Evolutionary conservation across 352 stramenopile genomes (phyloP).

Genomic region (Peronospora belbahrii): DNA sequence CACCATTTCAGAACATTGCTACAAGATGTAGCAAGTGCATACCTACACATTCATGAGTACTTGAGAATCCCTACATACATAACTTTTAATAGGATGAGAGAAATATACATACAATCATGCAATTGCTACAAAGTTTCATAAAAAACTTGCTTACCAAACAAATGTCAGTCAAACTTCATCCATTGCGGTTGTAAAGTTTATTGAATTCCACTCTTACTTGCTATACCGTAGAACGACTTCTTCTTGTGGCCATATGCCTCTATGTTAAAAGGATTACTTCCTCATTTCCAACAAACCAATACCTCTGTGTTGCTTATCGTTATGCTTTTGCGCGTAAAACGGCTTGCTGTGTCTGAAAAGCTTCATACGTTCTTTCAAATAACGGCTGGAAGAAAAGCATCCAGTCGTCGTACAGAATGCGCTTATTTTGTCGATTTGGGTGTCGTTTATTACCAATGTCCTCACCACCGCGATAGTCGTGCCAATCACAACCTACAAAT

Average conservation of each 20-base stretch:
- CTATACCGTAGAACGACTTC: too few relatives aligned
- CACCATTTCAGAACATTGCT: conserved; percentile 19
- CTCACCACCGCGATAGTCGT: conserved; percentile 40
- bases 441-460: conserved; percentile 20
- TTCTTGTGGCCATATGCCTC: too few relatives aligned
- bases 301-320: neutral
- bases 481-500: conserved; percentile 58
- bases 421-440: conserved; percentile 42
- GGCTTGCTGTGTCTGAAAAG: conserved; percentile 15
- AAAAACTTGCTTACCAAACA: conserved; percentile 16
- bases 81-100: neutral
- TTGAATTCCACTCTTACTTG: too few relatives aligned
- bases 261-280: too few relatives aligned
- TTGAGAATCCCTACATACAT: conserved; percentile 7
- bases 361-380: conserved; percentile 22
- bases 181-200: too few relatives aligned
- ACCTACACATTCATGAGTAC: conserved; percentile 15
- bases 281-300: conserved; percentile 9
- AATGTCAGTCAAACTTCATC: conserved; percentile 2
- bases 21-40: conserved; percentile 9
- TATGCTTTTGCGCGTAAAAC: conserved; percentile 7
- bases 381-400: conserved; percentile 39
- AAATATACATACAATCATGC: neutral
- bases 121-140: neutral
- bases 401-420: conserved; percentile 46